Base-by-base conservation (phyloP, 371 early-diverging fungal genomes). In the Zychaea mexicana region DNA sequence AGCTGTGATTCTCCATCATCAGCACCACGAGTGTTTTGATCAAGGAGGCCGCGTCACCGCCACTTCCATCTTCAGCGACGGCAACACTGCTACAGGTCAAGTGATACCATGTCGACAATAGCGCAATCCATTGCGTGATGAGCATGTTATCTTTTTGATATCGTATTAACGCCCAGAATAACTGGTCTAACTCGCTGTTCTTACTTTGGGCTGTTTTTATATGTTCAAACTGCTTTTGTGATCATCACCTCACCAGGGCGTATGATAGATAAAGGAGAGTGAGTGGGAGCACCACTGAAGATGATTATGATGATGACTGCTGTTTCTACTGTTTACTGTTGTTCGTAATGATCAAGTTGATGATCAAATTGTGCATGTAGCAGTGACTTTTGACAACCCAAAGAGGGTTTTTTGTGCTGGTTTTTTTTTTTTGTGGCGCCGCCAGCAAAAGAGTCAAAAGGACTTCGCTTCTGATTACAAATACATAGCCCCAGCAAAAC, bases 1-100 rank as follows among this genome's bases (percentile, higher is more conserved):
- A 75, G 19, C 71, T 60, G 54, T 68, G 70, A 54, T 75, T 75
- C 49, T 75, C 72, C 69, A 75, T 62, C 64, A 71, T 64, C n/a
- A 71, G 28, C 6, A 71, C 64, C 1, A 71, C 71, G 31, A 71
- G 21, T 21, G 54, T 61, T 45, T 60, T 45, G 15, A 67, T 64
- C 6, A 42, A 42, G 1, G 12, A 33, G 5, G 12, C 12, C 12
- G 33, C 12, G 33, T 12, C 42, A 42, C 42, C 42, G n/a, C n/a
- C 42, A 17, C 4, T n/a, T 12, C n/a, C n/a, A 2, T 12, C n/a
- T 1, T 4, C 42, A 17, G 42, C 5, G n/a, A 31, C 28, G 19
- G 60, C 7, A 2, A 5, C 15, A 28, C 22, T 30, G 22, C 24
- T n/a, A 45, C 9, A 9, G 59, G 19, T 30, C 31, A 54, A 54